Evolutionary conservation across 2,329 filamentous ascomycete genomes (phyloP), one percentile per base, ranked within the genome.

Genomic region (Colletotrichum sp.): DNA sequence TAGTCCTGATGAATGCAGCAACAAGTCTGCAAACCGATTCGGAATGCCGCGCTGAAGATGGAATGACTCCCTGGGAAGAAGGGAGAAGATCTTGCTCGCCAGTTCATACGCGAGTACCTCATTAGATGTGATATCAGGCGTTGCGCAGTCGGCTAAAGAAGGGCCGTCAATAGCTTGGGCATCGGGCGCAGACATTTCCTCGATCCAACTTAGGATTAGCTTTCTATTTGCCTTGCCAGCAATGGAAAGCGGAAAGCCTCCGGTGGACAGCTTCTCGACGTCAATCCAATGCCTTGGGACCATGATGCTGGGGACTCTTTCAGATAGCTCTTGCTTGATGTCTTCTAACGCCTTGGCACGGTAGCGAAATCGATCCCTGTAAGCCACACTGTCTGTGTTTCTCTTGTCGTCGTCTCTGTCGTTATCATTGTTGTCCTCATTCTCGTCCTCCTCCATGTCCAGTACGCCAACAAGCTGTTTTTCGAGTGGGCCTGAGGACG

Each of bases 251-350:
- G 73, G 73, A 9, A 75, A 74, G 2, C 57, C 39, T 8, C 4
- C 25, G 8, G 1, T 6, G 0, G 28, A 63, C 8, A 75, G 30
- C 4, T 27, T 68, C 4, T 6, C 7, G 8, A 44, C 28, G 69
- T 68, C 63, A 1, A 73, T 12, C 55, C 70, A 75, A 19, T 75
- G 70, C 6, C 30, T 13, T 15, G 73, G 70, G 0, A 75, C 16
- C 73, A 75, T 75, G 55, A 68, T 39, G 16, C 27, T 63, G 2
- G 73, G 73, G 1, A 75, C 16, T 3, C 34, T 64, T 4, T 16
- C 7, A 5, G 73, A 19, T 15, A 75, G 25, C 25, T 75, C 73
- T 9, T 19, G 48, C 16, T 48, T 63, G 22, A 68, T 25, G 1
- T 13, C 9, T 7, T 73, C 55, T 3, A 28, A 32, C 6, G 16